These are phyloP conservation scores for Rhodofomes roseus DNA, from an alignment of 1,284 basidiomycete genomes.

Conservation along the genomic window DNA sequence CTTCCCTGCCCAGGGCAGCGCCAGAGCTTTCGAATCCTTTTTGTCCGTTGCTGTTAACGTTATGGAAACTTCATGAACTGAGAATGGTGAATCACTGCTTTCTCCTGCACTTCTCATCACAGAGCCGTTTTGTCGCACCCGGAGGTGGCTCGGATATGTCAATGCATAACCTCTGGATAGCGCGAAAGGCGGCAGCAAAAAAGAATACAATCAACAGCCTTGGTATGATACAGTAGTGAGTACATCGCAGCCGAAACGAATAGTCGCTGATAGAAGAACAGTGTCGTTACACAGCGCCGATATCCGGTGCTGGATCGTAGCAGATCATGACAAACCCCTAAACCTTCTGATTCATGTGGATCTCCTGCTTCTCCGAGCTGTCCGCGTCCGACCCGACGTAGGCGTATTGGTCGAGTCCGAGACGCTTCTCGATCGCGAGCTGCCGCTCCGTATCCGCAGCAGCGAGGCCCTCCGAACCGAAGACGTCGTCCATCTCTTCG, in stretches of 20 bases:
- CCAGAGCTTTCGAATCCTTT: no score
- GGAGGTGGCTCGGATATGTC: no score
- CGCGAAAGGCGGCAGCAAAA: no score
- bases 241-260: neutral
- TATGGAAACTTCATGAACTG: no score
- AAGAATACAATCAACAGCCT: neutral
- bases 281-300: neutral
- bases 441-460: conserved; percentile 53
- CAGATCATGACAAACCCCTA: neutral
- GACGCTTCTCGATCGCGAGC: conserved; percentile 50
- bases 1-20: no score
- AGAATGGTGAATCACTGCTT: no score
- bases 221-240: neutral
- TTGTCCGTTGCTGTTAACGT: no score
- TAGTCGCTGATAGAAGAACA: neutral
- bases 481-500: conserved; percentile 71
- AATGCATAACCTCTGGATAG: no score
- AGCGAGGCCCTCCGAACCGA: conserved; percentile 52
- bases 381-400: conserved; percentile 10
- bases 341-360: conserved; percentile 11
- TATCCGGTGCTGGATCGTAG: neutral
- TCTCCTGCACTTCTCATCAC: no score
- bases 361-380: conserved; percentile 16
- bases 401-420: conserved; percentile 42
- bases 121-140: no score